Percentiles rank a stretch among this genome's conserved stretches.
phyloP scores from a whole-genome alignment of 75 land plant genomes.

The Pinus tabuliformis region DNA sequence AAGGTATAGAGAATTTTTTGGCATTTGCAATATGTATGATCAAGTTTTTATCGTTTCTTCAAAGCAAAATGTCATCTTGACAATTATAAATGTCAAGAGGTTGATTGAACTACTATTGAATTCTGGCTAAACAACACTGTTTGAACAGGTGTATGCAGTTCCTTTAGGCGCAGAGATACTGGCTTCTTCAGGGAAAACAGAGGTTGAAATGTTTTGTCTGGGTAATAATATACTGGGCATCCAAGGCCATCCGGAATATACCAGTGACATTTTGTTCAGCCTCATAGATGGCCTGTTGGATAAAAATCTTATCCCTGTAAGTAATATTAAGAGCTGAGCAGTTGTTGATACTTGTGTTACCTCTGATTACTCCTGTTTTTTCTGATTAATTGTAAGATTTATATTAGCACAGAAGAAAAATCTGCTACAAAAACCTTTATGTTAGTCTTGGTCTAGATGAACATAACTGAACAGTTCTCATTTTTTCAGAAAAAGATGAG shows the following conservation, averaged over 20 bases:
- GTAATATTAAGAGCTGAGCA: neutral
- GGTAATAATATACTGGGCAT: conserved; percentile 77
- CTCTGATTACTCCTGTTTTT: neutral
- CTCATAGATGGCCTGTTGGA: conserved; percentile 46
- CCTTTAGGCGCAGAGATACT: conserved; percentile 59
- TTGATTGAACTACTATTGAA: neutral
- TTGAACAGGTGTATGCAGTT: conserved; percentile 2
- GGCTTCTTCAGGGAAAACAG: conserved; percentile 61
- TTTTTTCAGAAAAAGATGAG: too few species aligned
- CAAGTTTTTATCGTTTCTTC: too few species aligned
- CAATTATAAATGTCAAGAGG: neutral
- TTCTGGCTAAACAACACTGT: neutral
- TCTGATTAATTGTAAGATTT: neutral
- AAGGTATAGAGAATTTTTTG: conserved; percentile 26
- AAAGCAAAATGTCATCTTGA: too few species aligned
- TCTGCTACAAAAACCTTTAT: neutral
- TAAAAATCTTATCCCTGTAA: conserved; percentile 16
- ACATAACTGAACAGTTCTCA: too few species aligned
- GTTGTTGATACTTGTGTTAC: neutral
- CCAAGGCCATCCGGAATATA: conserved; percentile 93
- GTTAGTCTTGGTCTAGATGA: neutral
- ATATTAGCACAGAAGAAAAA: neutral
- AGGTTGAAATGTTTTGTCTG: conserved; percentile 59
- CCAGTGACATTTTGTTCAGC: conserved; percentile 60
- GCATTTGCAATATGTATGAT: conserved; percentile 10